Conservation (phyloP, 73 alveolate genomes). For the Paraurostyla sp. region DNA sequence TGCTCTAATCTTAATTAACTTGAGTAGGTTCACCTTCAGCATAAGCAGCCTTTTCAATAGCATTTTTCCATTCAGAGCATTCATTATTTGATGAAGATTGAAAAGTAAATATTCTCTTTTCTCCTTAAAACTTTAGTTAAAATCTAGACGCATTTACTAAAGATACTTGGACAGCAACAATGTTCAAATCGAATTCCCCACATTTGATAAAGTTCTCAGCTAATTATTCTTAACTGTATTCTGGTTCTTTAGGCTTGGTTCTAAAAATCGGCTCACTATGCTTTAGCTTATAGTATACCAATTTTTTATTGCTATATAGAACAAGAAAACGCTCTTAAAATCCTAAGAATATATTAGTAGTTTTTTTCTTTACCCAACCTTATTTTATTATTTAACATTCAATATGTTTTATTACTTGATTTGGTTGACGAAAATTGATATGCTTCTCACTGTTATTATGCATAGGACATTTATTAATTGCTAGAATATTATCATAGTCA, state of each 20-base stretch:
- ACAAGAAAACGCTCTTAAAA: constrained; percentile 45
- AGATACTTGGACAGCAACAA: neutral
- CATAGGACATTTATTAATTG: neutral
- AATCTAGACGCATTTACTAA: neutral
- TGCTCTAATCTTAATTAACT: neutral
- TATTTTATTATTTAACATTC: constrained; percentile 21
- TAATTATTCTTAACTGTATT: neutral
- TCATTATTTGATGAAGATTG: constrained; percentile 7
- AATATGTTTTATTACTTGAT: neutral
- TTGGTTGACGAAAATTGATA: neutral
- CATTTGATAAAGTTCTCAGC: constrained; percentile 9
- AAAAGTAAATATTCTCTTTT: neutral
- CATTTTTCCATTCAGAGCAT: constrained; percentile 25
- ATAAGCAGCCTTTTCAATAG: neutral
- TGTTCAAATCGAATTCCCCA: constrained; percentile 50
- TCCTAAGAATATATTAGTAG: constrained; percentile 38
- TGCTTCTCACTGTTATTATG: neutral
- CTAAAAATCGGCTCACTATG: neutral
- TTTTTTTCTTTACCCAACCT: constrained; percentile 57
- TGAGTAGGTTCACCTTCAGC: neutral
- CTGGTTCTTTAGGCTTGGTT: neutral
- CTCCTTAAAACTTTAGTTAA: constrained; percentile 31
- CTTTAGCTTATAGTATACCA: constrained; percentile 30
- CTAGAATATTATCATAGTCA: neutral
- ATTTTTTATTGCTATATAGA: constrained; percentile 39